These are phyloP conservation scores for Verticillium albo-atrum DNA, from an alignment of 2,329 filamentous ascomycete genomes.

Conservation along the genomic window DNA sequence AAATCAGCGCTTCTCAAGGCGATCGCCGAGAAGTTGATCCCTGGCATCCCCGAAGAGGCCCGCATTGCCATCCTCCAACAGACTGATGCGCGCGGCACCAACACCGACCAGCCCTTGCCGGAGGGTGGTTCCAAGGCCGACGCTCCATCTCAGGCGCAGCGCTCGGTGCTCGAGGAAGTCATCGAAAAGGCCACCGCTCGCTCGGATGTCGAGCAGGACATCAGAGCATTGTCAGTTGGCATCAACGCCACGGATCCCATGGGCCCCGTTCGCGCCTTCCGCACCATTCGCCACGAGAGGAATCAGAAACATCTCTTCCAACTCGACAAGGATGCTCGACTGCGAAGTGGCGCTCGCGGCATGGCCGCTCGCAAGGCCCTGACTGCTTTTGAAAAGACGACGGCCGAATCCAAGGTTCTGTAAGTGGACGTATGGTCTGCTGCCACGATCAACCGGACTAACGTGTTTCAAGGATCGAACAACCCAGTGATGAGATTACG, in stretches of 20 bases:
- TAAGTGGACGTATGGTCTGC: slow-evolving; percentile 24
- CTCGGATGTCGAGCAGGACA: slow-evolving; percentile 56
- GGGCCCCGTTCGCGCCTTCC: slow-evolving; percentile 55
- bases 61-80: slow-evolving; percentile 68
- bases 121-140: slow-evolving; percentile 4
- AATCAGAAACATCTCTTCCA: slow-evolving; percentile 61
- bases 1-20: slow-evolving; percentile 62
- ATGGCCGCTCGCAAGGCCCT: slow-evolving; percentile 72
- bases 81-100: slow-evolving; percentile 39
- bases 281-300: slow-evolving; percentile 58
- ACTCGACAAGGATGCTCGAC: slow-evolving; percentile 66
- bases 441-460: background rate
- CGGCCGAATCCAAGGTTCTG: slow-evolving; percentile 52
- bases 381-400: slow-evolving; percentile 61
- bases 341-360: slow-evolving; percentile 72
- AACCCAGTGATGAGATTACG: slow-evolving; percentile 53
- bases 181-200: slow-evolving; percentile 55
- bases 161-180: slow-evolving; percentile 61
- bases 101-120: slow-evolving; percentile 19
- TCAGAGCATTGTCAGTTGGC: slow-evolving; percentile 56
- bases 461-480: slow-evolving; percentile 31
- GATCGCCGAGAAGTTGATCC: slow-evolving; percentile 73
- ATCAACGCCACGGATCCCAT: slow-evolving; percentile 53
- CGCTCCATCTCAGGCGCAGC: slow-evolving; percentile 13
- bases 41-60: slow-evolving; percentile 64